These are phyloP conservation scores for Acanthamoeba castellanii DNA, from an alignment of 208 protist genomes.

Conservation along the genomic window DNA sequence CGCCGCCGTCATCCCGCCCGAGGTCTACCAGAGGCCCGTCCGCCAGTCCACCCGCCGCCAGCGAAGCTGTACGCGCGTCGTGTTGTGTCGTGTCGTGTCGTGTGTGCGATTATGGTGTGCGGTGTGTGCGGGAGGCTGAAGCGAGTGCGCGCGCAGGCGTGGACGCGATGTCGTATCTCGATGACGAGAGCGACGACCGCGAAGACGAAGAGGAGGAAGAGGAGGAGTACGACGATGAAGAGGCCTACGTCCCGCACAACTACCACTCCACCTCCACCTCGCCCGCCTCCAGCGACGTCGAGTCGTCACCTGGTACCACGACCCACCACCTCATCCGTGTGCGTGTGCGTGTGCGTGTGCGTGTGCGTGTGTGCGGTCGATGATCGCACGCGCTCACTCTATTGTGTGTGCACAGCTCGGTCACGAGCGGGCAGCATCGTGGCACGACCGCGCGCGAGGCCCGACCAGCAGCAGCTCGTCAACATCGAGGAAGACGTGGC, in stretches of 20 bases:
- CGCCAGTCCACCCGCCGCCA: conserved; percentile 12
- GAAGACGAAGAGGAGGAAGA: not conserved
- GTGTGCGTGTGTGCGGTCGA: no score
- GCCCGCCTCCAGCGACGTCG: not conserved
- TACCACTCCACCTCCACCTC: conserved; percentile 16
- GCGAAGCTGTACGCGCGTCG: not conserved
- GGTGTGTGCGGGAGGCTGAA: no score
- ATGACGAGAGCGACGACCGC: not conserved
- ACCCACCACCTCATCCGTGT: no score
- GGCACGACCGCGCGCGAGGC: not conserved
- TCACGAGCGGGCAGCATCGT: not conserved
- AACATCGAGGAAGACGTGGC: conserved; percentile 15
- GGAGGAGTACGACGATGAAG: not conserved
- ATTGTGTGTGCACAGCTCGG: not conserved
- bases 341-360: not conserved
- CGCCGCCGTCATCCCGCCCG: not conserved
- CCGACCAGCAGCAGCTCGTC: not conserved
- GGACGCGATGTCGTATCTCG: not conserved
- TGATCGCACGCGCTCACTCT: no score
- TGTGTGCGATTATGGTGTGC: no score
- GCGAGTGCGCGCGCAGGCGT: not conserved
- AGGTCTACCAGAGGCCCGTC: conserved; percentile 24
- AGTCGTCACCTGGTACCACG: not conserved
- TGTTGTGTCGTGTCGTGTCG: not conserved
- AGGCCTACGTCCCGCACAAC: not conserved